Percentiles rank a stretch among this genome's conserved stretches.
phyloP scores from a whole-genome alignment of 106 monocot species.

The Alisma plantagoaquatica region DNA sequence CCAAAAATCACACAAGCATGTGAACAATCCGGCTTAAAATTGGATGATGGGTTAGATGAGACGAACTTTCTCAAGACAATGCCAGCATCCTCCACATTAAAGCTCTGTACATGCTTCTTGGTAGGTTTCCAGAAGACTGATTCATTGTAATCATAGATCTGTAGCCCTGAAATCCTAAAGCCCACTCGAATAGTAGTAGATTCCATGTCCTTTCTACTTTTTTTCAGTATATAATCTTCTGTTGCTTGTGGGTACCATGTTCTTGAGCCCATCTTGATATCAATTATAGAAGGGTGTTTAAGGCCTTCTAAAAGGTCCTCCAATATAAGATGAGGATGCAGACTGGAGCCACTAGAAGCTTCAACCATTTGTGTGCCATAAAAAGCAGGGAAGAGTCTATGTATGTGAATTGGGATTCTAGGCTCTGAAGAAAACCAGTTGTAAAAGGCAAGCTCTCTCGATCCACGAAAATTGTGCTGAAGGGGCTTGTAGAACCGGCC shows the following conservation, averaged over 20 bases:
- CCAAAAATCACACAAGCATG: slow-evolving; percentile 30
- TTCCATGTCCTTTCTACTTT: slow-evolving; percentile 39
- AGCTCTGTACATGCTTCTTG: slow-evolving; percentile 12
- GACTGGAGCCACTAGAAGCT: slow-evolving; percentile 30
- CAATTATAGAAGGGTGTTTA: slow-evolving; percentile 38
- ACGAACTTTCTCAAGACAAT: slow-evolving; percentile 16
- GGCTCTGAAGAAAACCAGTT: slow-evolving; percentile 38
- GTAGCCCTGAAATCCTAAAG: slow-evolving; percentile 63
- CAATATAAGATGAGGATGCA: slow-evolving; percentile 47
- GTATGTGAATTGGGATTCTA: slow-evolving; percentile 24
- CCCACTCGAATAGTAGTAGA: slow-evolving; percentile 45
- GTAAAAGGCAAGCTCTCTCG: slow-evolving; percentile 63
- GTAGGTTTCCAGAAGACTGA: slow-evolving; percentile 14
- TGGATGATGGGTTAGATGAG: slow-evolving; percentile 12
- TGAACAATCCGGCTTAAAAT: slow-evolving; percentile 14
- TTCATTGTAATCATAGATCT: slow-evolving; percentile 15
- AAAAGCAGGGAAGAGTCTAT: slow-evolving; percentile 60
- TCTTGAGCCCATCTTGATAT: slow-evolving; percentile 75
- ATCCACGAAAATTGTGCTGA: slow-evolving; percentile 50
- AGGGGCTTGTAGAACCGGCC: slow-evolving; percentile 88
- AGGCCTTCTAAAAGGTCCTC: slow-evolving; percentile 39
- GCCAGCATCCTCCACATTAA: slow-evolving; percentile 7
- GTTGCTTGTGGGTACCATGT: slow-evolving; percentile 50
- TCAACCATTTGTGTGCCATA: slow-evolving; percentile 43
- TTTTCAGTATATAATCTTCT: slow-evolving; percentile 45